These are phyloP conservation scores for Saccharomyces hybrid DNA, from an alignment of 1,139 yeast genomes.

Conservation along the genomic window DNA sequence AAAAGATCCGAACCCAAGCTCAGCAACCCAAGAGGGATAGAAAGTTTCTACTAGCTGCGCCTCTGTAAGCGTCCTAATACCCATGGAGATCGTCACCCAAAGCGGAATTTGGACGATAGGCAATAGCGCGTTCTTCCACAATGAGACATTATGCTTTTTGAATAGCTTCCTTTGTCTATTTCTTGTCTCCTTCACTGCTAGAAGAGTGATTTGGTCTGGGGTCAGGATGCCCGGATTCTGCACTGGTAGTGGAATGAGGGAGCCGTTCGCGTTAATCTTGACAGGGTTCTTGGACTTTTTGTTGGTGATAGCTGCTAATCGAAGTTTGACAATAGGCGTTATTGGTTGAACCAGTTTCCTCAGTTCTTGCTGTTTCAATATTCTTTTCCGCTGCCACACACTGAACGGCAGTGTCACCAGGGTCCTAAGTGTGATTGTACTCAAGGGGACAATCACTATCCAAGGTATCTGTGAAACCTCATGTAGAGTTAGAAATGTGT, in stretches of 20 bases:
- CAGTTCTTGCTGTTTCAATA: slow-evolving; percentile 62
- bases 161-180: slow-evolving; percentile 65
- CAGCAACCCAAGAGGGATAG: slow-evolving; percentile 2
- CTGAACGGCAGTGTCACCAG: slow-evolving; percentile 73
- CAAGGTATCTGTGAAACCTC: slow-evolving; percentile 61
- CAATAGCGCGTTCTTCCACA: slow-evolving; percentile 68
- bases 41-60: slow-evolving; percentile 17
- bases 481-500: slow-evolving; percentile 36
- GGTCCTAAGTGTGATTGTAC: slow-evolving; percentile 60
- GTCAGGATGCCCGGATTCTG: slow-evolving; percentile 42
- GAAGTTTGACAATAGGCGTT: slow-evolving; percentile 65
- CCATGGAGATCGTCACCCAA: slow-evolving; percentile 75
- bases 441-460: slow-evolving; percentile 71
- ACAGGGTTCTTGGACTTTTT: slow-evolving; percentile 4
- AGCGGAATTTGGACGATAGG: slow-evolving; percentile 82
- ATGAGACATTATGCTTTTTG: slow-evolving; percentile 56
- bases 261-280: slow-evolving; percentile 6
- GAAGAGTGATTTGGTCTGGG: slow-evolving; percentile 66
- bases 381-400: slow-evolving; percentile 56
- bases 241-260: neutral
- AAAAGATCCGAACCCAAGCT: slow-evolving; percentile 16
- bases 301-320: slow-evolving; percentile 49
- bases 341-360: slow-evolving; percentile 66
- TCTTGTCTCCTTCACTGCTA: slow-evolving; percentile 71
- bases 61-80: slow-evolving; percentile 65